phyloP scores from a whole-genome alignment of 2,329 filamentous ascomycete genomes.

The Diaporthe velutina region DNA sequence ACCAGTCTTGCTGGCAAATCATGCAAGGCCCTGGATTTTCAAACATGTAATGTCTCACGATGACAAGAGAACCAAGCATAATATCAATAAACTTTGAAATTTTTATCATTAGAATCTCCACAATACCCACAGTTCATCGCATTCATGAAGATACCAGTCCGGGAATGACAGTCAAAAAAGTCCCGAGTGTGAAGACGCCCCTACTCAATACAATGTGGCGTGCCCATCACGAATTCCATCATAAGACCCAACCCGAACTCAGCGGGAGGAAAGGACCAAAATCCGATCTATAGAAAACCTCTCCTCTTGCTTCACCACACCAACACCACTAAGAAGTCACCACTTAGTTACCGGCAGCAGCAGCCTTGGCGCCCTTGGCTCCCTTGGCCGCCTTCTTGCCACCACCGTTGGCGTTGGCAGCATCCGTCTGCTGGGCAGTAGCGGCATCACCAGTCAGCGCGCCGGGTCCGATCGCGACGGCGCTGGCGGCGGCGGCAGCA shows the following conservation, averaged over 20 bases:
- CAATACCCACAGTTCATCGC: not conserved
- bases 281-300: not conserved
- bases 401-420: conserved; percentile 27
- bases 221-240: not conserved
- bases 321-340: not conserved
- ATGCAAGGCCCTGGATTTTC: no score
- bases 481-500: conserved; percentile 39
- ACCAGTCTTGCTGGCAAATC: no score
- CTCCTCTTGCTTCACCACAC: rapidly evolving
- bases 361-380: not conserved
- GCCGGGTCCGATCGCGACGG: conserved; percentile 45
- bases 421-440: conserved; percentile 47
- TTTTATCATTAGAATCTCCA: conserved; percentile 1
- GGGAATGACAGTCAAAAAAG: conserved; percentile 13
- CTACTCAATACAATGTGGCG: not conserved
- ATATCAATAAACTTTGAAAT: not conserved
- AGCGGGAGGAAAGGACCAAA: not conserved
- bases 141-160: conserved; percentile 1
- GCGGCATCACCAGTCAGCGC: conserved; percentile 44
- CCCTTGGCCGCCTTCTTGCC: not conserved
- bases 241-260: not conserved
- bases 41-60: not conserved
- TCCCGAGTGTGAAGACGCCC: conserved; percentile 13
- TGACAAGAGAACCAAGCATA: not conserved
- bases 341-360: conserved; percentile 2